Percentiles rank a stretch among this genome's conserved stretches.
These are phyloP conservation scores for Fusarium nisikadoi DNA, from an alignment of 2,329 filamentous ascomycete species.

Conservation along the genomic window DNA sequence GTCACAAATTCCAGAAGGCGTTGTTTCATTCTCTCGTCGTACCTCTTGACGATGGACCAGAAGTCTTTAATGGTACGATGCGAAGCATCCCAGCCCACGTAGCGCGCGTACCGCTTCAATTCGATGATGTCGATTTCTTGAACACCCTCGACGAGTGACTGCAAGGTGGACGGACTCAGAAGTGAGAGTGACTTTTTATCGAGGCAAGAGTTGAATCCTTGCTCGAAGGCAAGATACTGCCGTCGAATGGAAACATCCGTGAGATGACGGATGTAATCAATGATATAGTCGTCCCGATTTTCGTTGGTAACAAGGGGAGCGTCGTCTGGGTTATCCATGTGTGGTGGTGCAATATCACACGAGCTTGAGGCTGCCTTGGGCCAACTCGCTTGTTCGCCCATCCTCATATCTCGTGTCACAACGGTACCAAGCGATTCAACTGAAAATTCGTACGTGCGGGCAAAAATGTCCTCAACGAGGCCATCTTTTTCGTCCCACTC, in stretches of 20 bases:
- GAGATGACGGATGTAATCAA: slow-evolving; percentile 86
- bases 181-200: slow-evolving; percentile 75
- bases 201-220: slow-evolving; percentile 82
- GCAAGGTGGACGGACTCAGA: slow-evolving; percentile 76
- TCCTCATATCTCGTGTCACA: slow-evolving; percentile 66
- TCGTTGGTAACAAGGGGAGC: slow-evolving; percentile 80
- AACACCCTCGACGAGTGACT: slow-evolving; percentile 83
- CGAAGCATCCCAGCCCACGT: slow-evolving; percentile 80
- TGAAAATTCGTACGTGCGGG: slow-evolving; percentile 88
- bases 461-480: slow-evolving; percentile 82
- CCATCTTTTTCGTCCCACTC: slow-evolving; percentile 81
- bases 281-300: slow-evolving; percentile 82
- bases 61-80: slow-evolving; percentile 81
- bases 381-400: slow-evolving; percentile 55
- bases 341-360: slow-evolving; percentile 37
- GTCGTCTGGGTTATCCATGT: slow-evolving; percentile 56
- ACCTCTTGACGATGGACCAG: slow-evolving; percentile 81
- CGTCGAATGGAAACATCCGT: slow-evolving; percentile 79
- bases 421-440: slow-evolving; percentile 67
- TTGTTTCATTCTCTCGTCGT: slow-evolving; percentile 74
- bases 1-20: slow-evolving; percentile 93
- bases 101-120: slow-evolving; percentile 76
- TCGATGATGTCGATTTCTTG: slow-evolving; percentile 82
- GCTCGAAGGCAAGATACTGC: slow-evolving; percentile 83
- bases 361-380: slow-evolving; percentile 59